Percentiles rank a stretch among this genome's conserved stretches.
Conservation (phyloP, 345 rosid species). For the Hibiscus syriacus region DNA sequence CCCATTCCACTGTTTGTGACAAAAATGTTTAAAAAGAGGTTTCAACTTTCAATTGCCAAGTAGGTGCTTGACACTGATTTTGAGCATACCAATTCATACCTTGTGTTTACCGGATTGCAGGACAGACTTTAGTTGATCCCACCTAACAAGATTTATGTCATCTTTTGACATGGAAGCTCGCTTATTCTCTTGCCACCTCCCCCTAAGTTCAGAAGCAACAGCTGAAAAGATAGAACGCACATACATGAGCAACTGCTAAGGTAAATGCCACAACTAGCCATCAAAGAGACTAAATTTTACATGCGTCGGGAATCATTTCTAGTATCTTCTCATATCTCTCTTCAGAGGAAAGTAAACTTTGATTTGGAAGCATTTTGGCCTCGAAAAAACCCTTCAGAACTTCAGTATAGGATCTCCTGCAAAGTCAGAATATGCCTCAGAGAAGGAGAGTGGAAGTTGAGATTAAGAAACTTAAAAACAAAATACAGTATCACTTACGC, state of each 20-base stretch:
- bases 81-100: conserved; percentile 29
- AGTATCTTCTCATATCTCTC: conserved; percentile 80
- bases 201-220: conserved; percentile 73
- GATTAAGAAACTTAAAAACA: conserved; percentile 1
- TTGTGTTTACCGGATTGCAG: conserved; percentile 69
- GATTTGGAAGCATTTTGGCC: conserved; percentile 54
- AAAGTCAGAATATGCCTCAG: conserved; percentile 12
- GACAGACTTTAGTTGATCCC: conserved; percentile 71
- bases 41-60: no score
- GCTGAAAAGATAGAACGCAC: conserved; percentile 30
- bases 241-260: conserved; percentile 15
- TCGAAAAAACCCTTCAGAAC: conserved; percentile 67
- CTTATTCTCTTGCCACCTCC: conserved; percentile 66
- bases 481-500: conserved; percentile 42
- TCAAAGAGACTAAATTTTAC: not conserved
- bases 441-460: conserved; percentile 1
- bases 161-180: conserved; percentile 53
- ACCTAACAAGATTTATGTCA: conserved; percentile 54
- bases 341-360: conserved; percentile 55
- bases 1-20: no score
- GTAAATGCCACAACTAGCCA: not conserved
- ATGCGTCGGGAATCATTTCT: conserved; percentile 85
- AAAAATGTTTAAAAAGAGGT: no score
- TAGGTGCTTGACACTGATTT: not conserved
- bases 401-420: conserved; percentile 83